Evolutionary conservation across 768 basidiomycete species (phyloP).

Genomic region (Galerina sulciceps): DNA sequence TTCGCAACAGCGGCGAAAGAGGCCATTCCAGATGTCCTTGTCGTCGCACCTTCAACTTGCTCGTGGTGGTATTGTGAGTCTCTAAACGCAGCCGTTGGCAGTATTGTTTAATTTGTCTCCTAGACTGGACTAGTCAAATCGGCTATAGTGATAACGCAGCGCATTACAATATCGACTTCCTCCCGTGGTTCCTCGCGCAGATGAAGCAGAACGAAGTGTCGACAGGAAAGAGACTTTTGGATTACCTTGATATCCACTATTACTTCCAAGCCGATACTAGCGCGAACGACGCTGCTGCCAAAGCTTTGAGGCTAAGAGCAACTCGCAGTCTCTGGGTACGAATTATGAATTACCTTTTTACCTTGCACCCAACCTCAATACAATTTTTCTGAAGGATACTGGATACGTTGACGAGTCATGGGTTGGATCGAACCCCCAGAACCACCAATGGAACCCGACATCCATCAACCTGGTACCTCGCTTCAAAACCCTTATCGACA

Average conservation of each 20-base stretch:
- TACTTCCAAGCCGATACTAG: slow-evolving; percentile 57
- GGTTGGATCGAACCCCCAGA: slow-evolving; percentile 42
- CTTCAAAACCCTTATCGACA: slow-evolving; percentile 50
- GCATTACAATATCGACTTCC: slow-evolving; percentile 55
- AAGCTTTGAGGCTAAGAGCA: slow-evolving; percentile 52
- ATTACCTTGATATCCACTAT: slow-evolving; percentile 61
- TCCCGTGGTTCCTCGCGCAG: slow-evolving; percentile 58
- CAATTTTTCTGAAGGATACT: slow-evolving; percentile 35
- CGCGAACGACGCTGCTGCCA: slow-evolving; percentile 55
- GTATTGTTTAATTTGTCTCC: background rate
- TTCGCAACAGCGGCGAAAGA: slow-evolving; percentile 46
- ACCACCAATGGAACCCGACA: slow-evolving; percentile 50
- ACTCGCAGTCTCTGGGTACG: slow-evolving; percentile 55
- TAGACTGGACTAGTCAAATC: slow-evolving; percentile 57
- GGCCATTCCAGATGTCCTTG: slow-evolving; percentile 44
- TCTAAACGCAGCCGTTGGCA: background rate
- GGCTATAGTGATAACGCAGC: slow-evolving; percentile 53
- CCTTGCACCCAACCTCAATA: background rate
- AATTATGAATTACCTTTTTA: background rate
- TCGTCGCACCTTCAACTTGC: slow-evolving; percentile 52
- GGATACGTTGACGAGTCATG: slow-evolving; percentile 60
- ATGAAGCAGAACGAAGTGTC: slow-evolving; percentile 43
- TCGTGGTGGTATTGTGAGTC: slow-evolving; percentile 50
- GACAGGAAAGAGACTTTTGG: slow-evolving; percentile 46
- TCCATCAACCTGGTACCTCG: slow-evolving; percentile 52